These are phyloP conservation scores for Kickxella alabastrina DNA, from an alignment of 192 early-diverging fungal genomes.

Conservation along the genomic window DNA sequence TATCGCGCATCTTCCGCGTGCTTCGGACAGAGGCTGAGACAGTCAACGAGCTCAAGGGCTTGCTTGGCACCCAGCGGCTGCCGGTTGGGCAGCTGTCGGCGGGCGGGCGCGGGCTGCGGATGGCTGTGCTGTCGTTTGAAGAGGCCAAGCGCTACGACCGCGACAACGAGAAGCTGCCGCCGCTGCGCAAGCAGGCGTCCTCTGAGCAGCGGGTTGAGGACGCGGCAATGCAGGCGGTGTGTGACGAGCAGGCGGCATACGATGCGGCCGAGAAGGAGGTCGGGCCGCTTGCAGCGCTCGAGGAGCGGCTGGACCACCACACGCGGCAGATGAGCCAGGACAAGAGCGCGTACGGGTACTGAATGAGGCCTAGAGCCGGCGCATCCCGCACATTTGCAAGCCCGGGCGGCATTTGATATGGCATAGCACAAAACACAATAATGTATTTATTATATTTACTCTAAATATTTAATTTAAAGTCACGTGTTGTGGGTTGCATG, in stretches of 20 bases:
- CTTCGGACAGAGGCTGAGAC: constrained; percentile 88
- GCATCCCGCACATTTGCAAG: no score
- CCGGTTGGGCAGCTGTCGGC: constrained; percentile 83
- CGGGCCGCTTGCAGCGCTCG: constrained; percentile 26
- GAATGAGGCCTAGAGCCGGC: no score
- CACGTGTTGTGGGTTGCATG: no score
- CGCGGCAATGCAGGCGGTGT: constrained; percentile 18
- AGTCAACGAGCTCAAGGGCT: constrained; percentile 88
- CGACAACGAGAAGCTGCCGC: constrained; percentile 92
- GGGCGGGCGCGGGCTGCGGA: constrained; percentile 89
- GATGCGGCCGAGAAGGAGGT: constrained; percentile 25
- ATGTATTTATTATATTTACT: no score
- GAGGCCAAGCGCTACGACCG: constrained; percentile 85
- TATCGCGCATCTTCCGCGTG: constrained; percentile 86
- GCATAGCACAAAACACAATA: no score
- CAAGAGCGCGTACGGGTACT: constrained; percentile 25
- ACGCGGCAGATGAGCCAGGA: constrained; percentile 27
- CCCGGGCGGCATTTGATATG: no score
- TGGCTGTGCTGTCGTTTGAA: constrained; percentile 85
- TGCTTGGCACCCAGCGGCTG: constrained; percentile 78
- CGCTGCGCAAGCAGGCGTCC: constrained; percentile 31
- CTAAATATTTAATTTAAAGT: no score
- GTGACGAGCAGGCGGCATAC: constrained; percentile 32
- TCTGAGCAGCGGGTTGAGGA: constrained; percentile 24
- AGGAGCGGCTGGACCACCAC: constrained; percentile 33